Conservation (phyloP, 768 basidiomycete genomes). For the Aureoboletus auriporus region DNA sequence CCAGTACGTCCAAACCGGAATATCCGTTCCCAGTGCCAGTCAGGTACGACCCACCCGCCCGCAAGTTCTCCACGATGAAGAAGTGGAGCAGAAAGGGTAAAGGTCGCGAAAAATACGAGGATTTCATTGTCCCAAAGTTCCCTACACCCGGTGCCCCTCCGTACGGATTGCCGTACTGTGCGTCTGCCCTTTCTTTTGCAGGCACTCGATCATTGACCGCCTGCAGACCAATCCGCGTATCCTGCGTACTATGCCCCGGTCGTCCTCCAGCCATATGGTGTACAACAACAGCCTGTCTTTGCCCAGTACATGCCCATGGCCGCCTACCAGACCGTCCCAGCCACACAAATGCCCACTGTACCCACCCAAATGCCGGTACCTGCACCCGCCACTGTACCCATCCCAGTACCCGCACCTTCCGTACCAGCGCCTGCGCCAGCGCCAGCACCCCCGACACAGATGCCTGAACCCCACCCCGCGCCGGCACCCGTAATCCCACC, state of each 20-base stretch:
- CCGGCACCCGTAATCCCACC: slow-evolving; percentile 13
- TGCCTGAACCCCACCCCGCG: slow-evolving; percentile 17
- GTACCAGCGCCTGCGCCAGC: not conserved
- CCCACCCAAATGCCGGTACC: slow-evolving; percentile 3
- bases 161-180: slow-evolving; percentile 24
- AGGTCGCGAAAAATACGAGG: slow-evolving; percentile 15
- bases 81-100: slow-evolving; percentile 15
- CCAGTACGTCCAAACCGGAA: slow-evolving; percentile 17
- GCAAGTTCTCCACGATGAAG: slow-evolving; percentile 11
- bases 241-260: slow-evolving; percentile 28
- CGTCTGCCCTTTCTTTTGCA: slow-evolving; percentile 4
- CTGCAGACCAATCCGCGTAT: slow-evolving; percentile 22
- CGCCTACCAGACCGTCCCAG: slow-evolving; percentile 14
- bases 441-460: slow-evolving; percentile 2
- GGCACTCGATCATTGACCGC: slow-evolving; percentile 6
- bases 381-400: not conserved
- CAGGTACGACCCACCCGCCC: not conserved
- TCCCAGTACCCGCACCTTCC: not conserved
- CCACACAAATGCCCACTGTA: slow-evolving; percentile 11
- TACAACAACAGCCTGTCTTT: slow-evolving; percentile 28
- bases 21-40: slow-evolving; percentile 17
- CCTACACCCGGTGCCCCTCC: slow-evolving; percentile 6
- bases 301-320: slow-evolving; percentile 23
- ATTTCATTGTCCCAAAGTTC: slow-evolving; percentile 14
- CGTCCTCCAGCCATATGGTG: slow-evolving; percentile 16